Evolutionary conservation across 148 eudicot species (phyloP), one percentile per base, ranked within the genome.

Genomic region (Rhododendron ferrugineum): DNA sequence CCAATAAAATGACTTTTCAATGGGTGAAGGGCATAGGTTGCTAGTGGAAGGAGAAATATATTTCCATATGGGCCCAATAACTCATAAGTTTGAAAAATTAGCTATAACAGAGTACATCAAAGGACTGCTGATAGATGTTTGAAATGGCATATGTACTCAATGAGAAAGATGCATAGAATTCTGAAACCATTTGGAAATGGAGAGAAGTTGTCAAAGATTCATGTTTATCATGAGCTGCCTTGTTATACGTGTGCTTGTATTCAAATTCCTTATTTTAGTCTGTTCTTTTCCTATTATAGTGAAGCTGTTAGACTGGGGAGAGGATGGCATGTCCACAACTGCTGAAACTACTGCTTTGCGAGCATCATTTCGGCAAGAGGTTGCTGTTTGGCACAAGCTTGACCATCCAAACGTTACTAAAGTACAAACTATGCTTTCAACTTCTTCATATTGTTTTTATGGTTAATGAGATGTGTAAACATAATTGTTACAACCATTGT

Each of bases 241-340:
- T 64, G 70, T n/a, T 68, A 26, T 68, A 11, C 1, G 22, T 83
- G 15, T 49, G 22, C 0, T 4, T 34, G 34, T 72, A 62, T 75
- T 23, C 10, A 2, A 22, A 28, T 9, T 78, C 85, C 84, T 81
- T 74, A 80, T 6, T 72, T 0, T 68, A 44, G 46, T 26, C 16
- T 40, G 83, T 34, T 79, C 62, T 81, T 86, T 40, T 60, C 42
- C 22, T 84, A 84, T 80, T 86, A 83, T 82, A 96, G 98, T 93
- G 87, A 96, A 96, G 89, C 88, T 96, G 18, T 90, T 96, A 88
- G 95, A 94, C 81, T 96, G 98, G 98, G 98, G 98, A 6, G 98
- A 96, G 87, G 95, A 94, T 83, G 94, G 96, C 78, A 91, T 93
- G 91, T 89, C 94, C 79, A 94, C 95, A 52, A 94, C 80, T 60